phyloP scores from a whole-genome alignment of 1,284 basidiomycete genomes.

The Rhizoctonia solani region DNA sequence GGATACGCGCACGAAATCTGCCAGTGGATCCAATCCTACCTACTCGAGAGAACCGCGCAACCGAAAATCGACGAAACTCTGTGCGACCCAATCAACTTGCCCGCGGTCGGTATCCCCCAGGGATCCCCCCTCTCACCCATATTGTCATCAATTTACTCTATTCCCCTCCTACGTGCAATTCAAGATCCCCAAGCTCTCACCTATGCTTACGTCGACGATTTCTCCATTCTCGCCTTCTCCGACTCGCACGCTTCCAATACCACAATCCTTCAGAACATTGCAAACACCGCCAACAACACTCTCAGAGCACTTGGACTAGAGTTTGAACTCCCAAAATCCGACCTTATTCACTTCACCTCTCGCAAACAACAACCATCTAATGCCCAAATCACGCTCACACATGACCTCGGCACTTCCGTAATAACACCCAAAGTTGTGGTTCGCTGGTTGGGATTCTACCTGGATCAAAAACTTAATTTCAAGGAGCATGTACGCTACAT shows the following conservation, averaged over 20 bases:
- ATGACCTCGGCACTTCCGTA: too few species aligned
- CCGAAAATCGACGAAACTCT: slow-evolving; percentile 42
- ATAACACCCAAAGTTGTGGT: too few species aligned
- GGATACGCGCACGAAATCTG: slow-evolving; percentile 28
- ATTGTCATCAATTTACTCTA: slow-evolving; percentile 21
- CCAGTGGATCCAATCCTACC: slow-evolving; percentile 35
- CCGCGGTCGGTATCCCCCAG: too few species aligned
- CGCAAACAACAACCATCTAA: too few species aligned
- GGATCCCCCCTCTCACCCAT: slow-evolving; percentile 30
- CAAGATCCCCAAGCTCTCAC: not conserved
- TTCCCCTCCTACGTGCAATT: slow-evolving; percentile 29
- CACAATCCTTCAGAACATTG: slow-evolving; percentile 1
- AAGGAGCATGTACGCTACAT: too few species aligned
- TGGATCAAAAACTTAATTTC: too few species aligned
- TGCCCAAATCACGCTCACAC: too few species aligned
- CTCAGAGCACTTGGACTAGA: slow-evolving; percentile 40
- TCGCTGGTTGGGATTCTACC: too few species aligned
- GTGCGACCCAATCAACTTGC: not conserved
- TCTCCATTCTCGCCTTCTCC: not conserved
- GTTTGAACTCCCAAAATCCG: slow-evolving; percentile 40
- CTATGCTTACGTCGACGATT: slow-evolving; percentile 19
- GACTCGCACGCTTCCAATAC: not conserved
- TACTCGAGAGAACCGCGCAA: slow-evolving; percentile 39
- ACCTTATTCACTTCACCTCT: slow-evolving; percentile 43
- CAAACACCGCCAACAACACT: too few species aligned